These are phyloP conservation scores for Cornus suecica DNA, from an alignment of 148 eudicot species.

Conservation along the genomic window DNA sequence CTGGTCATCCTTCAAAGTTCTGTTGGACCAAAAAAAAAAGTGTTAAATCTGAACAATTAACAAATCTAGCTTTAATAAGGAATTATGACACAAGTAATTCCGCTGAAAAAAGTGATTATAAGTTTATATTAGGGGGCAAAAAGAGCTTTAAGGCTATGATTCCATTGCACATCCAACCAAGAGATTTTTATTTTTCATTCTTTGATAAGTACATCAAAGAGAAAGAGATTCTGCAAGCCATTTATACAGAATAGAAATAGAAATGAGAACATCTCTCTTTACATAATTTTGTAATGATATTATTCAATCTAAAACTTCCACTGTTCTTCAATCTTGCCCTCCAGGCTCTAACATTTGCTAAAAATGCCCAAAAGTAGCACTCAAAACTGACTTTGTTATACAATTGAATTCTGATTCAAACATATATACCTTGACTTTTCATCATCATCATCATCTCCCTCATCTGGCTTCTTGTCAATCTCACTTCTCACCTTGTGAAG, in stretches of 20 bases:
- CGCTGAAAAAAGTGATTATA: too few species aligned
- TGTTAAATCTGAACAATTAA: background rate
- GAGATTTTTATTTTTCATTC: too few species aligned
- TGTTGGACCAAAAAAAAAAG: constrained; percentile 20
- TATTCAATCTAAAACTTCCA: background rate
- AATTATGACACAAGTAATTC: too few species aligned
- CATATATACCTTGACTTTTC: constrained; percentile 64
- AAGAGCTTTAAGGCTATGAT: background rate
- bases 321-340: background rate
- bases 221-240: background rate
- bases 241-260: background rate
- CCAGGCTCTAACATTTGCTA: too few species aligned
- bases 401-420: background rate
- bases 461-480: constrained; percentile 86
- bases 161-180: too few species aligned
- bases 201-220: too few species aligned
- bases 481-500: constrained; percentile 95
- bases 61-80: background rate
- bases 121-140: background rate
- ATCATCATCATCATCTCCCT: constrained; percentile 61
- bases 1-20: constrained; percentile 73
- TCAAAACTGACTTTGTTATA: too few species aligned
- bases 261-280: background rate
- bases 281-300: too few species aligned
- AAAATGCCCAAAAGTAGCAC: background rate